Base-by-base conservation (phyloP, 2,329 filamentous ascomycete genomes). In the Ceratocystis lukuohia region DNA sequence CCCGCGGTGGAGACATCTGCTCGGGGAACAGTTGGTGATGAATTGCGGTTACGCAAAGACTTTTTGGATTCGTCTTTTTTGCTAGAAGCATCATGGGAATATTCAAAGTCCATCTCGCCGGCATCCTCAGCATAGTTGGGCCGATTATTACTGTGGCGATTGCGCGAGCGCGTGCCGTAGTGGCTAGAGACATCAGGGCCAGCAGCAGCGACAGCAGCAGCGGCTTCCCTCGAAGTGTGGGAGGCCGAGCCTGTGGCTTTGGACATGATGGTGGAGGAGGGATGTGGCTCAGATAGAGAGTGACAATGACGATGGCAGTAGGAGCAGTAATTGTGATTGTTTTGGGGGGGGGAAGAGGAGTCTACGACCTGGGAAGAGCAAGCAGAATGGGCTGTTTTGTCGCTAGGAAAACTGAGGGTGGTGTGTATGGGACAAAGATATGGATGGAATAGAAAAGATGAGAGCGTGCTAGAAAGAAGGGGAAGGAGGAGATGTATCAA, bases 71-170 rank as follows among this genome's bases (percentile, higher is more conserved):
- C 82, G 66, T 78, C 78, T 17, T 84, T 80, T 71, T 83, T 81
- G 72, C 80, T 79, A 70, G 82, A 41, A 41, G 37, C 77, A 65
- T 78, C 74, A 73, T 81, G 78, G 74, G 81, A 83, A 72, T 96
- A 93, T 74, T 91, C 90, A 74, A 82, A 77, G 68, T 97, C 94
- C 76, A 89, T 85, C 72, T 97, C 93, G 30, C 33, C 93, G 77
- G 84, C 89, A 76, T 93, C 89, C 77, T 99, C 94, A 63, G 94
- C 93, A 76, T 99, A 99, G 77, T 99, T 99, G 70, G 88, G 86
- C 71, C 94, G 88, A 71, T 88, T 82, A 70, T 83, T 85, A 72
- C 88, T 88, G 67, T 84, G 87, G 73, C 92, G 88, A 76, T 96
- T 96, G 75, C 94, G 88, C 71, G 92, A 96, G 72, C 92, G 88